A percentile compares a stretch with the other conserved stretches of the same genome.
Conservation (phyloP, 2,329 filamentous ascomycete genomes). For the Thermochaetoides dissita region DNA sequence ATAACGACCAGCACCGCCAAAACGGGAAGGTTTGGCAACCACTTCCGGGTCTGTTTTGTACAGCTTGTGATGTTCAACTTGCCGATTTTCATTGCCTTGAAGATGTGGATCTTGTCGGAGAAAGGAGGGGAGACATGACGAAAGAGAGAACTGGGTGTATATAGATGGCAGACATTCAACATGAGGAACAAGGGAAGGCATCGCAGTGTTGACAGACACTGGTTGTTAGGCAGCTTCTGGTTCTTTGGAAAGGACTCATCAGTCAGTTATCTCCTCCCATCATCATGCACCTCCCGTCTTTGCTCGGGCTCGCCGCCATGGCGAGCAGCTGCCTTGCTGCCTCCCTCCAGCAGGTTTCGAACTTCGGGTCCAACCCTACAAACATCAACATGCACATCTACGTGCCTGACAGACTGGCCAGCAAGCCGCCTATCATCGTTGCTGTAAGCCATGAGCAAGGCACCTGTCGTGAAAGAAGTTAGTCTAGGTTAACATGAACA, state of each 20-base stretch:
- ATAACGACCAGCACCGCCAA: no score
- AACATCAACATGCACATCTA: conserved; percentile 29
- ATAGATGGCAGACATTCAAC: no score
- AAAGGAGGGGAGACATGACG: background rate
- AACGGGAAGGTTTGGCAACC: no score
- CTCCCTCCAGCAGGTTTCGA: conserved; percentile 14
- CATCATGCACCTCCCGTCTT: conserved; percentile 8
- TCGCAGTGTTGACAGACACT: no score
- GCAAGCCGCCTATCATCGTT: conserved; percentile 31
- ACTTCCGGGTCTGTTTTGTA: no score
- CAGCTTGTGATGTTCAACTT: background rate
- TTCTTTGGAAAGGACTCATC: no score
- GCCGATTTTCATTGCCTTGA: conserved; percentile 1
- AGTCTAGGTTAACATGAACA: no score
- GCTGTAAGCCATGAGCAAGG: conserved; percentile 16
- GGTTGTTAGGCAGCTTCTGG: no score
- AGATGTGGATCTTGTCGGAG: background rate
- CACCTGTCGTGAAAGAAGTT: background rate
- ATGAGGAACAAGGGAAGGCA: no score
- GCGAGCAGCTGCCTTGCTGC: conserved; percentile 10
- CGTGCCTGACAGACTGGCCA: conserved; percentile 19
- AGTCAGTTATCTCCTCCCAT: background rate
- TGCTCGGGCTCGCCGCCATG: conserved; percentile 10
- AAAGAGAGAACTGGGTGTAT: background rate
- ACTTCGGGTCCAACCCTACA: conserved; percentile 22